A percentile compares a stretch with the other conserved stretches of the same genome.
Evolutionary conservation across 495 filamentous ascomycete species (phyloP).

Genomic region (Penicillium canescens): DNA sequence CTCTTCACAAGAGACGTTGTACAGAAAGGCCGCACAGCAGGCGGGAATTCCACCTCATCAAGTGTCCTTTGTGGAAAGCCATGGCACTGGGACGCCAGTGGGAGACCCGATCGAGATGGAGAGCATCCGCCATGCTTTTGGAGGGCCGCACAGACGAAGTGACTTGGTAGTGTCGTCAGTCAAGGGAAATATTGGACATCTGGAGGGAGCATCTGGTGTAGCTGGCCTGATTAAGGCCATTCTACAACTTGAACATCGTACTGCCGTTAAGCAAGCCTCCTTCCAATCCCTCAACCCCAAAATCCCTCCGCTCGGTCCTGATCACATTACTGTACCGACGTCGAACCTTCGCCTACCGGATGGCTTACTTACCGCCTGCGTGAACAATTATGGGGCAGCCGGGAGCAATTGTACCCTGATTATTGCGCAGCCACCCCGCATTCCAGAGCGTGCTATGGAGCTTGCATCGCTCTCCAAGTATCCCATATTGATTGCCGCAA

Average conservation of each 20-base stretch:
- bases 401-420: conserved; percentile 51
- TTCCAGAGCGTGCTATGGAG: background rate
- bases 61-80: conserved; percentile 34
- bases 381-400: conserved; percentile 55
- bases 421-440: conserved; percentile 12
- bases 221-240: conserved; percentile 44
- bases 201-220: conserved; percentile 45
- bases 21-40: background rate
- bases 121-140: conserved; percentile 37
- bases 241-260: conserved; percentile 42
- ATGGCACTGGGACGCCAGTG: conserved; percentile 33
- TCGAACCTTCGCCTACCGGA: conserved; percentile 24
- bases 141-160: conserved; percentile 16
- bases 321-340: conserved; percentile 37
- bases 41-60: conserved; percentile 14
- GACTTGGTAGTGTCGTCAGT: conserved; percentile 32
- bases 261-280: conserved; percentile 36
- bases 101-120: conserved; percentile 42
- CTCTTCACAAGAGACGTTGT: conserved; percentile 31
- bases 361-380: conserved; percentile 23
- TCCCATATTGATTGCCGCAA: background rate
- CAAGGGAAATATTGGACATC: conserved; percentile 52
- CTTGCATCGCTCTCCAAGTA: background rate
- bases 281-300: conserved; percentile 40
- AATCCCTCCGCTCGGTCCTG: conserved; percentile 27